These are phyloP conservation scores for Cenococcum geophilum DNA, from an alignment of 495 filamentous ascomycete genomes.

Conservation along the genomic window DNA sequence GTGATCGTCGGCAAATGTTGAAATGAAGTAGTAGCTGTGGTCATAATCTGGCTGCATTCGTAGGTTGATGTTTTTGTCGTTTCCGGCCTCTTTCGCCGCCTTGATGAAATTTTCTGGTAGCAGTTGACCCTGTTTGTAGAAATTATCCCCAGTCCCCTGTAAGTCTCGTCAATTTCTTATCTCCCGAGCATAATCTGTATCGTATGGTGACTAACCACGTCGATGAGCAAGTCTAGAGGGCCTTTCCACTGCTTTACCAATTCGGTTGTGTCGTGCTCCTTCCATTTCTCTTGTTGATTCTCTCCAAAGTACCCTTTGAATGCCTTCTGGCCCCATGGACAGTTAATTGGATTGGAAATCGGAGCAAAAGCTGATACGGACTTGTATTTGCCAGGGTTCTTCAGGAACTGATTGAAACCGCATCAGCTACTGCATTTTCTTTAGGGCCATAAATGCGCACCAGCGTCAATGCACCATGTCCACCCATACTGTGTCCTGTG, in stretches of 20 bases:
- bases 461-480: conserved; percentile 86
- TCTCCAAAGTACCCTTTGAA: conserved; percentile 84
- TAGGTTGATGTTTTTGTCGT: conserved; percentile 58
- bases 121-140: conserved; percentile 89
- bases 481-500: conserved; percentile 93
- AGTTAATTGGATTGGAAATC: conserved; percentile 78
- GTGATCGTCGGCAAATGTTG: conserved; percentile 83
- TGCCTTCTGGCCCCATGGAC: conserved; percentile 93
- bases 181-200: background rate
- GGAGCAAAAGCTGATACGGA: conserved; percentile 87
- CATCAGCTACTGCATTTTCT: conserved; percentile 6
- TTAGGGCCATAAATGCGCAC: conserved; percentile 36
- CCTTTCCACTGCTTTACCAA: conserved; percentile 69
- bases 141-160: conserved; percentile 84
- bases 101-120: conserved; percentile 87
- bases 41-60: conserved; percentile 90
- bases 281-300: conserved; percentile 65
- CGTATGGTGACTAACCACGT: conserved; percentile 54
- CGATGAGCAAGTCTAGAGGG: conserved; percentile 68
- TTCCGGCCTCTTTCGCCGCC: conserved; percentile 66
- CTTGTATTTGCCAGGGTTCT: conserved; percentile 82
- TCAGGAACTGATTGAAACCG: conserved; percentile 55
- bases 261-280: conserved; percentile 87
- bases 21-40: conserved; percentile 93
- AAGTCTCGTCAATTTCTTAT: background rate